Evolutionary conservation across 73 alveolate genomes (phyloP).

Genomic region (Symbiodinium pilosum): DNA sequence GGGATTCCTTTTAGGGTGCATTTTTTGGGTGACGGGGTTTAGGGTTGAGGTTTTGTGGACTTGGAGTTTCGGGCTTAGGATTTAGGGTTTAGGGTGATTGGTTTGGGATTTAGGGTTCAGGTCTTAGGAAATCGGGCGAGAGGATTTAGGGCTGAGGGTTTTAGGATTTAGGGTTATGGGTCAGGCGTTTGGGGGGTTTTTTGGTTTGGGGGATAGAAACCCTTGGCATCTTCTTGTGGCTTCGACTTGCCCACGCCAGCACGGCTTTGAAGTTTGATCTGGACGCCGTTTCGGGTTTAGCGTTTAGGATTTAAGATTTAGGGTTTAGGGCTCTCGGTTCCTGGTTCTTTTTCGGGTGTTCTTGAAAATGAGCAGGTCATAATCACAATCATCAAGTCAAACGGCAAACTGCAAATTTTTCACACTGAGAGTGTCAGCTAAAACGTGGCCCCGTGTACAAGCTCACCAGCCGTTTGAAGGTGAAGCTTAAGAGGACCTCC

Average conservation of each 20-base stretch:
- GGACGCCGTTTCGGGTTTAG: neutral
- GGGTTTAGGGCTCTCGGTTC: neutral
- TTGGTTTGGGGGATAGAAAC: too few relatives aligned
- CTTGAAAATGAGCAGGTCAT: too few relatives aligned
- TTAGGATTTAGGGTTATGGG: neutral
- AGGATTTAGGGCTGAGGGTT: neutral
- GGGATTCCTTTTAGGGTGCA: neutral
- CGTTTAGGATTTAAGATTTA: neutral
- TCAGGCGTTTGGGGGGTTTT: neutral
- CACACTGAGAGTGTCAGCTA: too few relatives aligned
- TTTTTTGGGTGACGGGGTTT: neutral
- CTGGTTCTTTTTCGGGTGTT: neutral
- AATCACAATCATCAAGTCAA: too few relatives aligned
- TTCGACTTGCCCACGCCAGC: too few relatives aligned
- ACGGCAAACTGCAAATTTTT: too few relatives aligned
- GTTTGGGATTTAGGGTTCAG: neutral
- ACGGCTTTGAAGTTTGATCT: too few relatives aligned
- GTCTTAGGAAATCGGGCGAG: too few relatives aligned
- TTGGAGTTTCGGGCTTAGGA: neutral
- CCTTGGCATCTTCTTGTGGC: too few relatives aligned
- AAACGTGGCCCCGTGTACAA: too few relatives aligned
- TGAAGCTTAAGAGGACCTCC: too few relatives aligned
- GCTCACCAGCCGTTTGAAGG: too few relatives aligned
- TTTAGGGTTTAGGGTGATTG: neutral
- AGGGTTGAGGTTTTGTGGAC: neutral